A percentile compares a stretch with the other conserved stretches of the same genome.
Evolutionary conservation across 2,329 filamentous ascomycete species (phyloP).

Genomic region (Fonsecaea pedrosoi): DNA sequence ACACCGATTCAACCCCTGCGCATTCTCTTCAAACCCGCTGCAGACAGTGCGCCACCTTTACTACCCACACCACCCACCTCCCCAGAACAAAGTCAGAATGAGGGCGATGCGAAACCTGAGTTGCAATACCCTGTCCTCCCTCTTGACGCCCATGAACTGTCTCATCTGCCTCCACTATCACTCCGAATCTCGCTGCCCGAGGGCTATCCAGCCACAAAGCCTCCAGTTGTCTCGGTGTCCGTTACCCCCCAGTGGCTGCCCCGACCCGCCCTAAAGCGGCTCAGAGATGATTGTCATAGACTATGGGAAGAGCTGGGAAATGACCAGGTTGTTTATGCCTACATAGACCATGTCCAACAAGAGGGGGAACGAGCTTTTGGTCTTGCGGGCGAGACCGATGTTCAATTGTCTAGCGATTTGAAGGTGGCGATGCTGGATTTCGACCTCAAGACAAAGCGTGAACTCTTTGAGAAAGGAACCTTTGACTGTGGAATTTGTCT

Average conservation of each 20-base stretch:
- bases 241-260: constrained; percentile 63
- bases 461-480: constrained; percentile 79
- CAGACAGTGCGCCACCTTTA: constrained; percentile 45
- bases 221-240: constrained; percentile 59
- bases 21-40: constrained; percentile 50
- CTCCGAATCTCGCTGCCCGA: constrained; percentile 61
- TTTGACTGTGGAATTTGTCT: constrained; percentile 89
- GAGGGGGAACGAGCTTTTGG: constrained; percentile 63
- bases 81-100: constrained; percentile 44
- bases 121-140: constrained; percentile 11
- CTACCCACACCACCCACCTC: constrained; percentile 53
- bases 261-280: constrained; percentile 48
- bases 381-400: constrained; percentile 49
- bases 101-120: constrained; percentile 24
- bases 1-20: constrained; percentile 61
- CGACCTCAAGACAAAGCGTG: constrained; percentile 74
- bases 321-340: constrained; percentile 64
- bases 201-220: constrained; percentile 61
- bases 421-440: constrained; percentile 79
- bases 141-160: constrained; percentile 50
- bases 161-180: constrained; percentile 63
- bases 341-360: constrained; percentile 67
- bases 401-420: constrained; percentile 55
- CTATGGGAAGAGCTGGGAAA: constrained; percentile 68
- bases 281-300: constrained; percentile 55